Evolutionary conservation across 2,329 filamentous ascomycete genomes (phyloP), one percentile per base, ranked within the genome.

Genomic region (Penicillium vulpinum): DNA sequence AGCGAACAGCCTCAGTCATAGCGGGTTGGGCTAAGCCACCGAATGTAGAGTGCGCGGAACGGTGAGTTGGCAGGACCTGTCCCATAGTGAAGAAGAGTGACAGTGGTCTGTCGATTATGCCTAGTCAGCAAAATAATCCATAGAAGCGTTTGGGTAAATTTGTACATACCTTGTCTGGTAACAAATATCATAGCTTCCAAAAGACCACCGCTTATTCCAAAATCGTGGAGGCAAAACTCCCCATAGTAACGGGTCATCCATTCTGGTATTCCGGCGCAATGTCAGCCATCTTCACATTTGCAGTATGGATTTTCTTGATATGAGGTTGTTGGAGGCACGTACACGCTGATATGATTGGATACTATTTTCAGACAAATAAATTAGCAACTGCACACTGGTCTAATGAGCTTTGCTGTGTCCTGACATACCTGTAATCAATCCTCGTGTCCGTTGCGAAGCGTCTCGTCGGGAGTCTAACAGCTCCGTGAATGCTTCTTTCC

Each of bases 161-260:
- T 15, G 21, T 26, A 57, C 80, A 60, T 77, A 94, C 91, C 85
- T 88, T 71, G 91, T 93, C 68, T 88, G 88, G 75, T 95, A 99
- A 77, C 92, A 97, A 58, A 99, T 92, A 74, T 99, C 94, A 73
- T 97, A 91, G 67, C 92, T 95, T 24, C 91, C 94, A 53, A 99
- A 83, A 10, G 88, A 86, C 91, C 92, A 97, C 72, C 94, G 86
- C 68, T 92, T 82, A 70, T 92, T 94, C 66, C 71, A 76, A 70
- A 94, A 91, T 48, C 83, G 82, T 44, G 90, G 74, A 1, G 94
- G 94, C 4, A 99, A 78, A 35, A 91, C 85, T 18, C 93, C 94
- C 93, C 93, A 99, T 65, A 97, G 87, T 57, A 97, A 77, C 26
- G 94, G 94, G 77, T 99, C 94, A 76, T 99, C 94, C 66, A 97